A percentile compares a stretch with the other conserved stretches of the same genome.
phyloP scores from a whole-genome alignment of 805 yeast species.

The Kuraishia borneana region DNA sequence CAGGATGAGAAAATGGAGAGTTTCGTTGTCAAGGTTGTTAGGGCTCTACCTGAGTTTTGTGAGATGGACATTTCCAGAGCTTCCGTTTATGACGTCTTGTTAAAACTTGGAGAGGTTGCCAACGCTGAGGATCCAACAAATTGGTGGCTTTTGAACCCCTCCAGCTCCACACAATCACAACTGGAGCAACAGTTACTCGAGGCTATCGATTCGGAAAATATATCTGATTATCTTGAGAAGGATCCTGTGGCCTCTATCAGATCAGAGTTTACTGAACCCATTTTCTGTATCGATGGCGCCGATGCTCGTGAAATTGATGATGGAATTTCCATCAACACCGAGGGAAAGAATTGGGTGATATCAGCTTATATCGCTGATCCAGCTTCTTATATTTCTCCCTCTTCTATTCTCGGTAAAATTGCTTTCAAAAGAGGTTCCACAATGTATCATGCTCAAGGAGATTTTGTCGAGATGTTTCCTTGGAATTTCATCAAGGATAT shows the following conservation, averaged over 20 bases:
- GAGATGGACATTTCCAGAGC: conserved; percentile 38
- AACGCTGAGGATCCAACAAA: conserved; percentile 35
- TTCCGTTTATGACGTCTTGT: conserved; percentile 39
- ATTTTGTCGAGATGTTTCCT: conserved; percentile 64
- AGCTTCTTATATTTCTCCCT: conserved; percentile 43
- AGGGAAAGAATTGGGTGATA: conserved; percentile 26
- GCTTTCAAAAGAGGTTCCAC: conserved; percentile 59
- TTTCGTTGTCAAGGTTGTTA: conserved; percentile 28
- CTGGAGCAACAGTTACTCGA: conserved; percentile 30
- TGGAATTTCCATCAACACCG: conserved; percentile 54
- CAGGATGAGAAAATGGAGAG: conserved; percentile 37
- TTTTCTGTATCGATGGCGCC: conserved; percentile 76
- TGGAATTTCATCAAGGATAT: conserved; percentile 30
- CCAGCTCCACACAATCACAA: conserved; percentile 28
- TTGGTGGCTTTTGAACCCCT: conserved; percentile 37
- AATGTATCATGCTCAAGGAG: conserved; percentile 43
- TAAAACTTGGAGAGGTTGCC: conserved; percentile 16
- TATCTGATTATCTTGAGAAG: not conserved
- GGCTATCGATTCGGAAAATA: not conserved
- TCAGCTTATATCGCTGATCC: conserved; percentile 86
- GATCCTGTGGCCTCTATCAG: conserved; percentile 13
- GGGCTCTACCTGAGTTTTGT: conserved; percentile 17
- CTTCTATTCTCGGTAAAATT: conserved; percentile 28
- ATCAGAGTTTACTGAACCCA: conserved; percentile 33
- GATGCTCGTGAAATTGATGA: conserved; percentile 90